These are phyloP conservation scores for Tolypocladium ovalisporum DNA, from an alignment of 2,329 filamentous ascomycete species.

Conservation along the genomic window DNA sequence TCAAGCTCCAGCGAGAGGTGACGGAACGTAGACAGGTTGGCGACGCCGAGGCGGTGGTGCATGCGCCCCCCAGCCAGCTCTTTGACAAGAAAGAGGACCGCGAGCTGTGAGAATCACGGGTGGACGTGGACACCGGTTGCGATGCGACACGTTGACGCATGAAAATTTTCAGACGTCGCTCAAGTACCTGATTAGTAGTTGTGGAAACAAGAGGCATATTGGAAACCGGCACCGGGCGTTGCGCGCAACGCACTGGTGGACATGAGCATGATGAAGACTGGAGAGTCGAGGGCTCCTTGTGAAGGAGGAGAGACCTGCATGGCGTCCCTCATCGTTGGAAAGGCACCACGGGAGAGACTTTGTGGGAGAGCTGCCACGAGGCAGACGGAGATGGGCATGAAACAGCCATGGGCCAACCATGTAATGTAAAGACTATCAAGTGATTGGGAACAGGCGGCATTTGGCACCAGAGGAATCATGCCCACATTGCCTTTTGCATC, in stretches of 20 bases:
- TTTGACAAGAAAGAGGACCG: conserved; percentile 17
- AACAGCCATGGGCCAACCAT: not conserved
- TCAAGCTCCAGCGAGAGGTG: conserved; percentile 57
- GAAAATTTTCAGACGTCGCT: not conserved
- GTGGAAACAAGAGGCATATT: not conserved
- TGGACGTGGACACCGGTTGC: not conserved
- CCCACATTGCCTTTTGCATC: not conserved
- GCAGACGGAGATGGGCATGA: not conserved
- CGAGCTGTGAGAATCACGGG: conserved; percentile 27
- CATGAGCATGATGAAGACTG: not conserved
- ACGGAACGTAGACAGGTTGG: conserved; percentile 84
- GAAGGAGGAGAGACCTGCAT: not conserved
- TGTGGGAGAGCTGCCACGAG: not conserved
- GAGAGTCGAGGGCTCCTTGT: not conserved
- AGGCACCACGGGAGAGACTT: not conserved
- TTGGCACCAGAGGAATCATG: not conserved
- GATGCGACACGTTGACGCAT: not conserved
- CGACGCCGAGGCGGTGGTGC: conserved; percentile 70
- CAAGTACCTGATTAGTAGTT: too few relatives aligned
- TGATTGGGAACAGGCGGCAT: not conserved
- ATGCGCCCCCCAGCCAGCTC: conserved; percentile 27
- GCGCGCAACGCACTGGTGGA: not conserved
- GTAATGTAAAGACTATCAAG: not conserved
- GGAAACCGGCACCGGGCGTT: not conserved
- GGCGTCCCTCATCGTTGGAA: not conserved